Conservation (phyloP, 1,284 basidiomycete genomes). For the Inonotus hispidus region DNA sequence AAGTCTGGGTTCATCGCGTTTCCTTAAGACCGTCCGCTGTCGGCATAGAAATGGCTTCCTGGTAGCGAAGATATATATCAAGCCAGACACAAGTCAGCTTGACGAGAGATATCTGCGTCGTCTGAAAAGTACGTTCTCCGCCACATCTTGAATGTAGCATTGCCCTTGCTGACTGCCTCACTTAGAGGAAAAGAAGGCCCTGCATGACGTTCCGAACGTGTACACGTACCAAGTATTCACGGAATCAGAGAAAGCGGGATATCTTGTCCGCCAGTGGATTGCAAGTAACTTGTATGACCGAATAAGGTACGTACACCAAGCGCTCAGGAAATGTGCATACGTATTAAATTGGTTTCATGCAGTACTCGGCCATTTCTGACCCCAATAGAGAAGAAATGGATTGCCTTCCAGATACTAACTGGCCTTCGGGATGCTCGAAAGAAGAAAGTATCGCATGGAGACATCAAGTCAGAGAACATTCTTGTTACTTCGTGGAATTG, state of each 20-base stretch:
- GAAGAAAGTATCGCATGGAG: slow-evolving; percentile 87
- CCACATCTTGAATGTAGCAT: background rate
- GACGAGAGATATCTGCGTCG: slow-evolving; percentile 63
- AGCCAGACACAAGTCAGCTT: slow-evolving; percentile 69
- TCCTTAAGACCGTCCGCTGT: slow-evolving; percentile 88
- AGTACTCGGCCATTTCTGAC: slow-evolving; percentile 96
- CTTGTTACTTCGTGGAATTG: slow-evolving; percentile 96
- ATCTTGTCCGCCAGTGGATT: slow-evolving; percentile 92
- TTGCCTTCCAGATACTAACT: slow-evolving; percentile 88
- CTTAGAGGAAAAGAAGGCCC: slow-evolving; percentile 77
- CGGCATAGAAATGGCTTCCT: slow-evolving; percentile 67
- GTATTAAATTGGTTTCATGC: background rate
- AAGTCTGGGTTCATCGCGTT: slow-evolving; percentile 87
- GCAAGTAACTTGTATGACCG: slow-evolving; percentile 95
- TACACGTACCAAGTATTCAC: slow-evolving; percentile 88
- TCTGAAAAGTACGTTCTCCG: slow-evolving; percentile 46
- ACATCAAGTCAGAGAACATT: slow-evolving; percentile 98
- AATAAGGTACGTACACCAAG: slow-evolving; percentile 68
- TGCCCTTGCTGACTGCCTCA: background rate
- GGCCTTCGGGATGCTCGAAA: slow-evolving; percentile 81
- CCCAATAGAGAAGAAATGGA: slow-evolving; percentile 95
- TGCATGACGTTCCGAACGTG: slow-evolving; percentile 83
- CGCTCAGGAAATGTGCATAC: background rate
- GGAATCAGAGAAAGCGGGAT: slow-evolving; percentile 96
- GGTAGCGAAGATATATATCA: slow-evolving; percentile 79